Percentiles rank a stretch among this genome's conserved stretches.
Conservation (phyloP, 495 filamentous ascomycete genomes). For the Penicillium nucicola region DNA sequence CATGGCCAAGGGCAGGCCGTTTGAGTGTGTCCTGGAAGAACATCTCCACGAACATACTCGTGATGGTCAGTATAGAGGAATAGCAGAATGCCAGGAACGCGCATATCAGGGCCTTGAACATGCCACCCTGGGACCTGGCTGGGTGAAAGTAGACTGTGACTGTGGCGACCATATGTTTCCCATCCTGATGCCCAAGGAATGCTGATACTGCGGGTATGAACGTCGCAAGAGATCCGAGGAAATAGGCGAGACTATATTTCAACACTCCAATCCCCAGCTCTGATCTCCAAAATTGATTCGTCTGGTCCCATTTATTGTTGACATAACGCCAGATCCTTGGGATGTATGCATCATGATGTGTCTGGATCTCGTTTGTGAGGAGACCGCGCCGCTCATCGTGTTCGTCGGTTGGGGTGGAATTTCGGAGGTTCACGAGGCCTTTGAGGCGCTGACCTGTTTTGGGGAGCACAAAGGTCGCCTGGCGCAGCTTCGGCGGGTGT, state of each 20-base stretch:
- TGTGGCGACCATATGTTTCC: conserved; percentile 93
- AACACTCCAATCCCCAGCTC: conserved; percentile 70
- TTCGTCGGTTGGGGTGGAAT: conserved; percentile 15
- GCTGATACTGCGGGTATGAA: conserved; percentile 72
- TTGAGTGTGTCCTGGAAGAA: conserved; percentile 65
- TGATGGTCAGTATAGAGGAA: conserved; percentile 73
- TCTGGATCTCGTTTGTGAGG: conserved; percentile 29
- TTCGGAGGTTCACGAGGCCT: conserved; percentile 46
- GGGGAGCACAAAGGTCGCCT: conserved; percentile 52
- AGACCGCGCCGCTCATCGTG: conserved; percentile 40
- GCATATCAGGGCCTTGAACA: conserved; percentile 85
- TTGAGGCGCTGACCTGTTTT: conserved; percentile 52
- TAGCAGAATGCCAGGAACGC: conserved; percentile 80
- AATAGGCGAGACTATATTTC: conserved; percentile 92
- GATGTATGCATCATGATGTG: conserved; percentile 11
- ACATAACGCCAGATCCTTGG: conserved; percentile 8
- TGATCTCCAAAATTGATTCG: conserved; percentile 45
- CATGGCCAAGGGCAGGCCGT: conserved; percentile 69
- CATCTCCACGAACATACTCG: conserved; percentile 82
- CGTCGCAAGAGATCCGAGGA: conserved; percentile 83
- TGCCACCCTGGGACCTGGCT: conserved; percentile 83
- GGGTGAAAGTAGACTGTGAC: conserved; percentile 96
- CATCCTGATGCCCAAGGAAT: conserved; percentile 80
- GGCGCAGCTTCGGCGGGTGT: conserved; percentile 39
- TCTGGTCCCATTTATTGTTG: conserved; percentile 10